Evolutionary conservation across 768 basidiomycete genomes (phyloP).

Genomic region (Lactarius pseudohatsudake): DNA sequence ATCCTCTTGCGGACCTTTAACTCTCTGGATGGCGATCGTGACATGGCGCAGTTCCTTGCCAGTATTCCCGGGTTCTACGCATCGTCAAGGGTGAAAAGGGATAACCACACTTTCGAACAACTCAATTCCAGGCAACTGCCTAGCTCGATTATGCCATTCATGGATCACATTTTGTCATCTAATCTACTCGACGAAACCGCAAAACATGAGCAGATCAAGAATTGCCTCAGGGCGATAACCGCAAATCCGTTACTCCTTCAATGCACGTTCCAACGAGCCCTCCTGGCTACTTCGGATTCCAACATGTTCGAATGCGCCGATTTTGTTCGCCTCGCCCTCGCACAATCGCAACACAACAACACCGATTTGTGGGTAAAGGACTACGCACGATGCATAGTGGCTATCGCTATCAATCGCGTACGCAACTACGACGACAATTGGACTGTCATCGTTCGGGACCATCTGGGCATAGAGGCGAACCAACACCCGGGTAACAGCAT

Average conservation of each 20-base stretch:
- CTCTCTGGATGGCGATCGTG: slow-evolving; percentile 3
- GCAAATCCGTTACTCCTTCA: not conserved
- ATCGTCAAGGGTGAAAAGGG: not conserved
- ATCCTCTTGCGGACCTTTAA: slow-evolving; percentile 5
- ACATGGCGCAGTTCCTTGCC: slow-evolving; percentile 4
- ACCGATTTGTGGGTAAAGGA: not conserved
- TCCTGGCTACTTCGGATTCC: not conserved
- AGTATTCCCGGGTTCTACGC: slow-evolving; percentile 13
- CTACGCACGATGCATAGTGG: slow-evolving; percentile 15
- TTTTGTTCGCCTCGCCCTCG: slow-evolving; percentile 9
- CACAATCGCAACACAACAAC: not conserved
- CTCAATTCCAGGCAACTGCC: slow-evolving; percentile 1
- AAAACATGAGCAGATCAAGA: slow-evolving; percentile 1
- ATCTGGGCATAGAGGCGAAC: not conserved
- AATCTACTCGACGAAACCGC: not conserved
- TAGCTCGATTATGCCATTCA: too few species aligned
- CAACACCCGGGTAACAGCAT: slow-evolving; percentile 2
- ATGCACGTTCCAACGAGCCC: slow-evolving; percentile 9
- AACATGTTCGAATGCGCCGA: slow-evolving; percentile 8
- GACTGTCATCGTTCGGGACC: not conserved
- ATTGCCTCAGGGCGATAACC: not conserved
- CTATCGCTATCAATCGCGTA: slow-evolving; percentile 12
- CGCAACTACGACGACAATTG: not conserved
- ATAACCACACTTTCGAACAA: not conserved
- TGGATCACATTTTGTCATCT: too few species aligned